Percentiles rank a stretch among this genome's conserved stretches.
phyloP scores from a whole-genome alignment of 345 rosid genomes.

The Melastoma malabathricum region DNA sequence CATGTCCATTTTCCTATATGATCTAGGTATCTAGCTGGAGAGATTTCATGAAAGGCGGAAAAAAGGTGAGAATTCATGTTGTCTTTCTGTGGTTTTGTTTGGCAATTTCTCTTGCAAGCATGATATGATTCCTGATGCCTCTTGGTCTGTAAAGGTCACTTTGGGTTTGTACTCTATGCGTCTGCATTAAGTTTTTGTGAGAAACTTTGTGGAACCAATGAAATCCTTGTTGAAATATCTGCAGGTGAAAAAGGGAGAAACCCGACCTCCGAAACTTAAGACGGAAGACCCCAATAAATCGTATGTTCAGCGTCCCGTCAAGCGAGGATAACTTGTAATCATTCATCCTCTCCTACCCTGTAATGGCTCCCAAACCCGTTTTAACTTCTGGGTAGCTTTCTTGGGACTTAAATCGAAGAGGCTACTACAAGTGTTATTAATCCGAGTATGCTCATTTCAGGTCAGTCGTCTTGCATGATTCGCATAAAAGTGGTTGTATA shows the following conservation, averaged over 20 bases:
- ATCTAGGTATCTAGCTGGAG: conserved; percentile 89
- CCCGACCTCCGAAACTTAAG: conserved; percentile 88
- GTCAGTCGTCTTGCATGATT: too few relatives aligned
- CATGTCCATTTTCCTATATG: background rate
- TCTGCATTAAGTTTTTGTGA: background rate
- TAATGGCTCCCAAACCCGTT: too few relatives aligned
- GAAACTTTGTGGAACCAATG: background rate
- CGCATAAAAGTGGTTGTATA: too few relatives aligned
- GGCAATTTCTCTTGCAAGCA: background rate
- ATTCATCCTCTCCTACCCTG: too few relatives aligned
- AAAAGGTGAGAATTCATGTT: conserved; percentile 43
- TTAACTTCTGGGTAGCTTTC: too few relatives aligned
- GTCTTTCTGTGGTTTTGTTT: background rate
- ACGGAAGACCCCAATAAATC: conserved; percentile 98
- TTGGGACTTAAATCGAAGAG: too few relatives aligned
- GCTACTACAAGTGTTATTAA: too few relatives aligned
- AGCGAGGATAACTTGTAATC: conserved; percentile 37
- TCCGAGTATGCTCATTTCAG: too few relatives aligned
- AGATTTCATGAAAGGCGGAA: conserved; percentile 82
- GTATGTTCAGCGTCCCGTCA: conserved; percentile 87
- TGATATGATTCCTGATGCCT: too few relatives aligned
- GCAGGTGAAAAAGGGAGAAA: conserved; percentile 86
- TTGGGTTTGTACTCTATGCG: too few relatives aligned
- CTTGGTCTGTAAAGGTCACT: too few relatives aligned
- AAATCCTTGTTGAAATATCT: background rate